Evolutionary conservation across 306 rosid species (phyloP).

Genomic region (Betula pendula): DNA sequence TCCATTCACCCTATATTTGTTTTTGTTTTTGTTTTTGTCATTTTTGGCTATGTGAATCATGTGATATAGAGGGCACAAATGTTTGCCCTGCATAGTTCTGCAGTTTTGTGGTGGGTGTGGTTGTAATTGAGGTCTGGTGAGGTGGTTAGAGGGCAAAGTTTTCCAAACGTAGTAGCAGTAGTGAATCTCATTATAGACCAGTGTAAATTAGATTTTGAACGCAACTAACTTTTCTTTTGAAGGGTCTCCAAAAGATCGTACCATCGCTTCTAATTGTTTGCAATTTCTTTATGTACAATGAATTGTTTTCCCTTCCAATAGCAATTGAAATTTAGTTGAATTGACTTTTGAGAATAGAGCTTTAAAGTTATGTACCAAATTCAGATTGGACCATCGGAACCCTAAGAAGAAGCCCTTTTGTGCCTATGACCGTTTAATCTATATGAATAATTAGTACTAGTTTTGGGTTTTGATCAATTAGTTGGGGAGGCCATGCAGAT

Average conservation of each 20-base stretch:
- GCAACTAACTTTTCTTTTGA: neutral
- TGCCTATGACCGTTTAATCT: no score
- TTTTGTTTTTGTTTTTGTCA: neutral
- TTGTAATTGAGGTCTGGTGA: slow-evolving; percentile 29
- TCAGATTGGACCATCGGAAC: neutral
- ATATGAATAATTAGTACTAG: no score
- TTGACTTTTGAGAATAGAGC: neutral
- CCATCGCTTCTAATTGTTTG: neutral
- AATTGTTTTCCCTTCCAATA: neutral
- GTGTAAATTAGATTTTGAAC: slow-evolving; percentile 43
- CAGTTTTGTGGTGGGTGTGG: slow-evolving; percentile 35
- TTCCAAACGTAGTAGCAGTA: slow-evolving; percentile 28
- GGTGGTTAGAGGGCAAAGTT: slow-evolving; percentile 35
- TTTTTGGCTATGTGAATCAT: slow-evolving; percentile 31
- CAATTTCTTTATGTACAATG: neutral
- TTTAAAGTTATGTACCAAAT: neutral
- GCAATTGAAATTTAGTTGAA: neutral
- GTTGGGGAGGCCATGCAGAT: no score
- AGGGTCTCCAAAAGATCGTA: neutral
- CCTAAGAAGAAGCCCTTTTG: neutral
- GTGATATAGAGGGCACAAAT: slow-evolving; percentile 46
- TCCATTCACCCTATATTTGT: slow-evolving; percentile 10
- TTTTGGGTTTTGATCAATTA: no score
- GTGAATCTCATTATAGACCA: slow-evolving; percentile 27
- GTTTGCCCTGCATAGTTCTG: slow-evolving; percentile 38